Conservation (phyloP, 305 asterid genomes). For the Fraxinus latifolia region DNA sequence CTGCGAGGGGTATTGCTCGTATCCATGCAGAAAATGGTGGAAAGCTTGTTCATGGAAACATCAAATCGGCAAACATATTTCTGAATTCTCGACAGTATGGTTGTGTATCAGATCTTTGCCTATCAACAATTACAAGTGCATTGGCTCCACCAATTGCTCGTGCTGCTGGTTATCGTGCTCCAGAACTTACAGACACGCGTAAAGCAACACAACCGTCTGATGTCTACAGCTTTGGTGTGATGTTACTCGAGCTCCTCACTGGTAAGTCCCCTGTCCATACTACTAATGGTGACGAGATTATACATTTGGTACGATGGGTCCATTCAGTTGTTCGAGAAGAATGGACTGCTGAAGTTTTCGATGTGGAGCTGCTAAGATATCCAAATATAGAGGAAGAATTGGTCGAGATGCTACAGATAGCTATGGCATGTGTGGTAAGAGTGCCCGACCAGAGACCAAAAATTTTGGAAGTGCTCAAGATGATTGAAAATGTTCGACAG, state of each 20-base stretch:
- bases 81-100: slow-evolving; percentile 59
- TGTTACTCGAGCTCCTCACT: slow-evolving; percentile 72
- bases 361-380: slow-evolving; percentile 63
- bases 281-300: slow-evolving; percentile 64
- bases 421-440: slow-evolving; percentile 77
- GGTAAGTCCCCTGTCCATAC: slow-evolving; percentile 76
- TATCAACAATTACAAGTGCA: slow-evolving; percentile 62
- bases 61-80: slow-evolving; percentile 75
- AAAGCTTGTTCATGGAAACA: slow-evolving; percentile 75
- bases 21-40: slow-evolving; percentile 67
- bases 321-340: slow-evolving; percentile 87
- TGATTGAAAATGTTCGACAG: slow-evolving; percentile 50
- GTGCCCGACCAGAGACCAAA: slow-evolving; percentile 72
- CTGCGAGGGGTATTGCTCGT: slow-evolving; percentile 79
- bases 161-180: slow-evolving; percentile 86
- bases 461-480: slow-evolving; percentile 59
- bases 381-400: slow-evolving; percentile 77
- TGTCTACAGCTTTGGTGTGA: slow-evolving; percentile 81
- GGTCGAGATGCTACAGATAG: slow-evolving; percentile 80
- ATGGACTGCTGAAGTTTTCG: slow-evolving; percentile 93
- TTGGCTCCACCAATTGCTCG: slow-evolving; percentile 75
- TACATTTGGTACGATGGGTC: slow-evolving; percentile 81
- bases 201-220: slow-evolving; percentile 73
- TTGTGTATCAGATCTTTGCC: slow-evolving; percentile 73
- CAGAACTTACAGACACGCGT: slow-evolving; percentile 74